Evolutionary conservation across 2,329 filamentous ascomycete species (phyloP).

Genomic region (Fusarium nygamai): DNA sequence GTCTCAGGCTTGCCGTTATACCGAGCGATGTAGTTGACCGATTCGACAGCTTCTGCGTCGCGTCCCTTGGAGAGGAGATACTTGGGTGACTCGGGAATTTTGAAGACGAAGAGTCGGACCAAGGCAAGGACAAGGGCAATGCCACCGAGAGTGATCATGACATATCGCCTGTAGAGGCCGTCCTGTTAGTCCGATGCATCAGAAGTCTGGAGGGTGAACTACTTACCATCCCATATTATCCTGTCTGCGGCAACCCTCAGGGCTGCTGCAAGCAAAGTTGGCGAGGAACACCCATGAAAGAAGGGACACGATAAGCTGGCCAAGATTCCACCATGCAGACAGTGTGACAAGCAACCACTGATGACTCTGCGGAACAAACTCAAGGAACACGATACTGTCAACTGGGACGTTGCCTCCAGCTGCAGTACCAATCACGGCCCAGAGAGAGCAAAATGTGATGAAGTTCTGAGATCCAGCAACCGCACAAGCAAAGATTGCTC

Average conservation of each 20-base stretch:
- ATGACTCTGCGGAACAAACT: conserved; percentile 56
- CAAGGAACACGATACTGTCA: conserved; percentile 59
- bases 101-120: conserved; percentile 13
- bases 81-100: conserved; percentile 19
- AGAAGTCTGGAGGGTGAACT: neutral
- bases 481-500: conserved; percentile 65
- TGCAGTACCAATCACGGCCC: conserved; percentile 55
- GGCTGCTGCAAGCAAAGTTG: conserved; percentile 47
- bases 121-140: neutral
- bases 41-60: conserved; percentile 15
- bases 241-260: conserved; percentile 35
- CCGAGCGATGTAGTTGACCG: conserved; percentile 16
- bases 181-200: neutral
- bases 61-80: conserved; percentile 22
- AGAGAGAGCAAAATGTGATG: conserved; percentile 58
- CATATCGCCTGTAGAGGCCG: neutral
- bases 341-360: conserved; percentile 56
- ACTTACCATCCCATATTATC: conserved; percentile 57
- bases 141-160: conserved; percentile 13
- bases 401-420: conserved; percentile 58
- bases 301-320: conserved; percentile 54
- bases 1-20: conserved; percentile 22
- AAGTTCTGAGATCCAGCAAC: conserved; percentile 69
- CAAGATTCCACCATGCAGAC: conserved; percentile 59
- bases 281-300: conserved; percentile 50